Evolutionary conservation across 495 filamentous ascomycete species (phyloP), one percentile per base, ranked within the genome.

Genomic region (Xylaria venustula): DNA sequence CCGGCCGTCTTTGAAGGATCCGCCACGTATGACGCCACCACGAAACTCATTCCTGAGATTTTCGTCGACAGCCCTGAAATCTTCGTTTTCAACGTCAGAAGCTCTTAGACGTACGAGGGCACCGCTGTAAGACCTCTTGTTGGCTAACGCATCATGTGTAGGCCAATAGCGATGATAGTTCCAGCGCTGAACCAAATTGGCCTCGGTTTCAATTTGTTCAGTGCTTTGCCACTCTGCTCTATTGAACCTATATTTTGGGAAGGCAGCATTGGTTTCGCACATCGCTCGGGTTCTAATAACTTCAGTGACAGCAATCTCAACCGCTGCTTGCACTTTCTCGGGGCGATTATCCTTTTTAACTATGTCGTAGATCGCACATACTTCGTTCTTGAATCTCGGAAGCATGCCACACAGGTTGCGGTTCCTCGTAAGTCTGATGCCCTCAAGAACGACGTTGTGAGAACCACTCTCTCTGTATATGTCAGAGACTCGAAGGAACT

Each of bases 351-450:
- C 77, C 25, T 76, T 69, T 8, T 70, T 60, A 42, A 76, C 66
- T 6, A 84, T 58, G 7, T 79, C 60, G 0, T 80, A 65, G 0
- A 87, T 53, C 51, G 82, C 68, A 40, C 79, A 81, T 0, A 87
- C 54, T 55, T 49, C 41, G 0, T 75, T 57, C 12, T 62, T 60
- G 0, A 48, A 20, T 12, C 8, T 36, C 1, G 42, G 60, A 1
- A 62, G 19, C 3, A 49, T 46, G 19, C 60, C 60, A 17, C 44
- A 28, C 17, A 41, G 8, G n/a, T 55, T 5, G 1, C 60, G 50
- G 2, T 19, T 14, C 3, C 60, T 30, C 1, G 60, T 34, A 7
- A 62, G 34, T 11, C 41, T 45, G 20, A 62, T 34, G 8, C 60
- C 60, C 15, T 26, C 22, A 25, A 62, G 22, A 12, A 56, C 12